These are phyloP conservation scores for Escallonia herrerae DNA, from an alignment of 129 eudicot genomes.

Conservation along the genomic window DNA sequence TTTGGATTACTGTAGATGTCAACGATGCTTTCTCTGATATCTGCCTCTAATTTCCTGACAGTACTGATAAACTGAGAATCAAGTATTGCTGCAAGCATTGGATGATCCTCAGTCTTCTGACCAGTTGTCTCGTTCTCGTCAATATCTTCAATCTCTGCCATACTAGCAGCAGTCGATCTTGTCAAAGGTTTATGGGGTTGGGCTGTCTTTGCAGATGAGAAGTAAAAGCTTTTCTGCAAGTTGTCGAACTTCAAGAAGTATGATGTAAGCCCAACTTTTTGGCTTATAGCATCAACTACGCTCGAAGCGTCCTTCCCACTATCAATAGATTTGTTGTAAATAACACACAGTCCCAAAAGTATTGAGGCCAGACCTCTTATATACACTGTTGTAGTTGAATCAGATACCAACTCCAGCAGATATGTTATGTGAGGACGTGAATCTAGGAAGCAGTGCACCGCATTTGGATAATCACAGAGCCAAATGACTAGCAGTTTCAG, in stretches of 20 bases:
- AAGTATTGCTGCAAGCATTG: conserved; percentile 60
- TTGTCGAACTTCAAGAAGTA: conserved; percentile 77
- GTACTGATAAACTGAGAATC: conserved; percentile 60
- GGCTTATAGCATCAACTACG: conserved; percentile 77
- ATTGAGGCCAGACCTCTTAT: conserved; percentile 79
- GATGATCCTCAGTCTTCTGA: conserved; percentile 57
- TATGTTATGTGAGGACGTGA: conserved; percentile 88
- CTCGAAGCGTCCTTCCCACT: conserved; percentile 65
- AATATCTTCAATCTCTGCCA: conserved; percentile 80
- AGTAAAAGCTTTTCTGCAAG: conserved; percentile 66
- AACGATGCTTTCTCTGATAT: conserved; percentile 61
- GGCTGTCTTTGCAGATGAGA: conserved; percentile 55
- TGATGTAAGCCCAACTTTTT: conserved; percentile 74
- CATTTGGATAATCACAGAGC: conserved; percentile 72
- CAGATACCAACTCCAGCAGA: conserved; percentile 64
- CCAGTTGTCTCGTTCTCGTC: conserved; percentile 43
- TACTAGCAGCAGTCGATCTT: conserved; percentile 76
- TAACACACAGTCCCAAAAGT: conserved; percentile 75
- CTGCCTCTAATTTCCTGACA: conserved; percentile 48
- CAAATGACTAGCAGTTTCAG: conserved; percentile 77
- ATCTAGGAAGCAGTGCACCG: conserved; percentile 78
- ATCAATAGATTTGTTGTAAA: conserved; percentile 46
- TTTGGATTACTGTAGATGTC: conserved; percentile 78
- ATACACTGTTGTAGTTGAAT: conserved; percentile 46
- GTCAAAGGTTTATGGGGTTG: conserved; percentile 57